Conservation (phyloP, 805 yeast species). For the Candida argentea region DNA sequence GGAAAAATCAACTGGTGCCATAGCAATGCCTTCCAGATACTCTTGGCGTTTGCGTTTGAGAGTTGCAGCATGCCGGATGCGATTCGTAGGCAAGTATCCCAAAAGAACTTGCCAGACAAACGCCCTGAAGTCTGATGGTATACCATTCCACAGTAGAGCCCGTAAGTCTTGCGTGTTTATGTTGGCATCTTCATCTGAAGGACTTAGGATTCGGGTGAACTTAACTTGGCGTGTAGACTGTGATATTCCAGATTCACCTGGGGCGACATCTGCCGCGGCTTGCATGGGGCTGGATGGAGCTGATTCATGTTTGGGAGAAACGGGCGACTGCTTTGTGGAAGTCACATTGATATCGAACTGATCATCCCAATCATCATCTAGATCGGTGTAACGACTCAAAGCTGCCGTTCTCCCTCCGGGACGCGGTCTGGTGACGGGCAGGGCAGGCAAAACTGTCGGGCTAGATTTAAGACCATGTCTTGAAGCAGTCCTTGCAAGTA, state of each 20-base stretch:
- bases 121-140: slow-evolving; percentile 74
- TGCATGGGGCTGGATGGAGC: too few species aligned
- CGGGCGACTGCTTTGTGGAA: too few species aligned
- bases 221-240: too few species aligned
- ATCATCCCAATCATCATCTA: slow-evolving; percentile 94
- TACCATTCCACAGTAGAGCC: slow-evolving; percentile 88
- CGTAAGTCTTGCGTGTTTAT: slow-evolving; percentile 64
- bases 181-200: slow-evolving; percentile 27
- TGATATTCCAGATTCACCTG: too few species aligned
- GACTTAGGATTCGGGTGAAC: too few species aligned
- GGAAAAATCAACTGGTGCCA: slow-evolving; percentile 40
- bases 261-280: too few species aligned
- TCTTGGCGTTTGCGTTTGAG: slow-evolving; percentile 77
- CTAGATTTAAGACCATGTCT: slow-evolving; percentile 10
- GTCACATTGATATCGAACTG: too few species aligned
- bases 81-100: slow-evolving; percentile 85
- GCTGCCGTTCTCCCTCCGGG: slow-evolving; percentile 1
- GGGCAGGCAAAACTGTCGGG: slow-evolving; percentile 8
- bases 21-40: slow-evolving; percentile 64
- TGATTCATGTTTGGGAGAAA: too few species aligned
- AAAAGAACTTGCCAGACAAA: slow-evolving; percentile 81
- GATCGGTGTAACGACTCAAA: slow-evolving; percentile 42
- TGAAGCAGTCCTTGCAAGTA: slow-evolving; percentile 6
- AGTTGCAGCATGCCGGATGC: slow-evolving; percentile 60
- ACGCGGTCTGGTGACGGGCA: slow-evolving; percentile 4